Conservation (phyloP, 345 rosid genomes). For the Pistacia integerrima region DNA sequence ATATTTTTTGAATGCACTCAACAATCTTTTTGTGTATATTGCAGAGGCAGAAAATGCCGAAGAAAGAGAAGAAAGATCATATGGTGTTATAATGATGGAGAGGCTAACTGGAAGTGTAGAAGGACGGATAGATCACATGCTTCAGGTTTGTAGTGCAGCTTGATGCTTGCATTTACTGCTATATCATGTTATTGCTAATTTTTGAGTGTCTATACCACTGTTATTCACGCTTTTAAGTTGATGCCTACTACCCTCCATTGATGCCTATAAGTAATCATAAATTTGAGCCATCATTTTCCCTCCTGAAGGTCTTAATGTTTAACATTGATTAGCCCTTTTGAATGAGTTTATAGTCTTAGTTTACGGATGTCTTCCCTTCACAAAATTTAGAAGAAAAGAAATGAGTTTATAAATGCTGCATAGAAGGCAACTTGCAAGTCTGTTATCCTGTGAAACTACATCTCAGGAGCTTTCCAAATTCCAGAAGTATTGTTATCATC, state of each 20-base stretch:
- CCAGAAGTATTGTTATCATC: neutral
- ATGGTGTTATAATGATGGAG: slow-evolving; percentile 87
- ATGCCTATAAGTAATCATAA: neutral
- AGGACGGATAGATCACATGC: slow-evolving; percentile 89
- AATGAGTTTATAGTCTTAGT: neutral
- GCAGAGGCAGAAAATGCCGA: slow-evolving; percentile 52
- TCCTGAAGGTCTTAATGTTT: neutral
- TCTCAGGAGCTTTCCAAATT: neutral
- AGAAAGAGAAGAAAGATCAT: slow-evolving; percentile 57
- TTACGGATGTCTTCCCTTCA: neutral
- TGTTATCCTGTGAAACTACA: neutral
- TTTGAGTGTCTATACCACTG: neutral
- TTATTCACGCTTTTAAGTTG: neutral
- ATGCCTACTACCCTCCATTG: neutral
- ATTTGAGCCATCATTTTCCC: neutral
- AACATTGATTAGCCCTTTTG: neutral
- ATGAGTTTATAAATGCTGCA: neutral
- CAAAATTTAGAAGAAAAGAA: neutral
- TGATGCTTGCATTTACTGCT: neutral
- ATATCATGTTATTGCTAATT: neutral
- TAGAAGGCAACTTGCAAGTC: neutral
- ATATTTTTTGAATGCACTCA: neutral
- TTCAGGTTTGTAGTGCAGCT: slow-evolving; percentile 61
- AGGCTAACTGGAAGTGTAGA: slow-evolving; percentile 74
- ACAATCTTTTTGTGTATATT: neutral